phyloP scores from a whole-genome alignment of 2,329 filamentous ascomycete genomes.

The Talaromyces amestolkiae region DNA sequence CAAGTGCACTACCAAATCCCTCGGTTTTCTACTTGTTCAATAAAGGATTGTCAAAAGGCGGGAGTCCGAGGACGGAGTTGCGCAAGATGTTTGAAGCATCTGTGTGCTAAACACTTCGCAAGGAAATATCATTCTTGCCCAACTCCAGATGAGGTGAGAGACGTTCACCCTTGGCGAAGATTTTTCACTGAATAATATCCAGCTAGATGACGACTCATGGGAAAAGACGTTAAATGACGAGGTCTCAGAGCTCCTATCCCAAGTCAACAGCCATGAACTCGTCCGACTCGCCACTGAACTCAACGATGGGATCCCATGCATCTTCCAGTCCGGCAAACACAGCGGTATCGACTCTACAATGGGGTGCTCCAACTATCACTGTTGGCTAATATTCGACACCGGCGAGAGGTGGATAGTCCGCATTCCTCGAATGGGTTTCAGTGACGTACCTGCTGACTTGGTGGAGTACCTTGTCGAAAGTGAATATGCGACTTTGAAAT shows the following conservation, averaged over 20 bases:
- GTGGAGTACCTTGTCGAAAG: conserved; percentile 33
- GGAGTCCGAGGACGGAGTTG: conserved; percentile 15
- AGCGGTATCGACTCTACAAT: conserved; percentile 7
- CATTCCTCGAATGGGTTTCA: conserved; percentile 32
- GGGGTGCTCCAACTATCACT: conserved; percentile 19
- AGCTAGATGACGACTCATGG: conserved; percentile 8
- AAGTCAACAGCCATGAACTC: conserved; percentile 16
- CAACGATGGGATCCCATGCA: conserved; percentile 12
- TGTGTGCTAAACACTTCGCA: conserved; percentile 9
- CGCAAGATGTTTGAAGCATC: conserved; percentile 15
- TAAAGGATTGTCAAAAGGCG: conserved; percentile 3
- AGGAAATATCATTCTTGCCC: conserved; percentile 13
- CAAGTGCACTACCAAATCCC: neutral
- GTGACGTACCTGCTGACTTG: conserved; percentile 29
- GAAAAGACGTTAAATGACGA: conserved; percentile 16
- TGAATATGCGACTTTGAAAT: conserved; percentile 43
- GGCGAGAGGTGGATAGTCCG: conserved; percentile 41
- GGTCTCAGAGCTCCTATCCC: conserved; percentile 10
- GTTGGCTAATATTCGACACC: conserved; percentile 34
- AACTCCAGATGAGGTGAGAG: conserved; percentile 1
- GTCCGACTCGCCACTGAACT: conserved; percentile 7
- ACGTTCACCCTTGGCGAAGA: neutral
- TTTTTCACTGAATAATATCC: neutral
- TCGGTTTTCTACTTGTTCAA: conserved; percentile 14
- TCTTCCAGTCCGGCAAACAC: conserved; percentile 15